phyloP scores from a whole-genome alignment of 2,329 filamentous ascomycete genomes.

The Pseudogymnoascus sp. region DNA sequence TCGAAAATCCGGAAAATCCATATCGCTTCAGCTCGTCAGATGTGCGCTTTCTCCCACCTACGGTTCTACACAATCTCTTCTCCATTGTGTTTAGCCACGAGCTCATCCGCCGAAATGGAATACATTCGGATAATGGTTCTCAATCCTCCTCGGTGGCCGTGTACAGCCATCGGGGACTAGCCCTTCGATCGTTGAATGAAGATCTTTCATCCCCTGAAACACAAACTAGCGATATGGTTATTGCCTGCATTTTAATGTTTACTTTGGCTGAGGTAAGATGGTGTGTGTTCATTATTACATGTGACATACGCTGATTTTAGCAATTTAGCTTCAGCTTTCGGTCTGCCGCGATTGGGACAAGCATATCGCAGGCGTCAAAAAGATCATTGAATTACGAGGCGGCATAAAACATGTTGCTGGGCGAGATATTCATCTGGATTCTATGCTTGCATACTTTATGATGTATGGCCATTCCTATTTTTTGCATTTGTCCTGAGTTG shows the following conservation, averaged over 20 bases:
- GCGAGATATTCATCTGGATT: background rate
- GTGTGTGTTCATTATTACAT: background rate
- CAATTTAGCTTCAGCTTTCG: background rate
- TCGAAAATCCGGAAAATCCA: background rate
- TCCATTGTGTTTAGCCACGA: constrained; percentile 4
- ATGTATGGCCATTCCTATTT: background rate
- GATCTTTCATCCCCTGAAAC: background rate
- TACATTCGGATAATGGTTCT: background rate
- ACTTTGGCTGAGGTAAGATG: background rate
- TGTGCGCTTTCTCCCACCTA: background rate
- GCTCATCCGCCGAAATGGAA: background rate
- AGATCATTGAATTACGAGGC: background rate
- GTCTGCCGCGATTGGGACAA: constrained; percentile 1
- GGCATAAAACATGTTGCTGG: background rate
- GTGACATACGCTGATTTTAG: background rate
- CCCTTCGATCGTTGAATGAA: background rate
- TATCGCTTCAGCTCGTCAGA: background rate
- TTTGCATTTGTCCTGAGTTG: background rate
- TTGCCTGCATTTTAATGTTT: constrained; percentile 3
- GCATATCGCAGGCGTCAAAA: background rate
- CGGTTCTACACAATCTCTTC: background rate
- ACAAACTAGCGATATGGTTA: constrained; percentile 1
- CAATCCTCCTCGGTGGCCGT: background rate
- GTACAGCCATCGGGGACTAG: background rate
- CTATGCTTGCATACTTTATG: background rate